These are phyloP conservation scores for Microsporum ferrugineum DNA, from an alignment of 2,329 filamentous ascomycete species.

Conservation along the genomic window DNA sequence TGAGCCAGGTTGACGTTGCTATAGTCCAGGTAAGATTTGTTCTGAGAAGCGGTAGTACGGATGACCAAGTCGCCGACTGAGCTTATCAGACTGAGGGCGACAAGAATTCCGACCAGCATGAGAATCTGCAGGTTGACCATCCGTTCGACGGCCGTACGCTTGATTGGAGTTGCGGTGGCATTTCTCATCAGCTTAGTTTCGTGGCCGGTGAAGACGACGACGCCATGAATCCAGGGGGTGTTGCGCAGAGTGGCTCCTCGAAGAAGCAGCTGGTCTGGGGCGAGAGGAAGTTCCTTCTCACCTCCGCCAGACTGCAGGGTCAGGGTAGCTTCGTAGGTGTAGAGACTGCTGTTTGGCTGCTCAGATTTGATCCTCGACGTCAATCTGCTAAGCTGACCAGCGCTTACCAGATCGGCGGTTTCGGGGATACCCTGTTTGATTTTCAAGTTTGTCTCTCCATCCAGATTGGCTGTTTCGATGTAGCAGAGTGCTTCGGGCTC, in stretches of 20 bases:
- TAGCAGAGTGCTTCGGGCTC: slow-evolving; percentile 97
- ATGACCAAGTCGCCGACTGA: slow-evolving; percentile 83
- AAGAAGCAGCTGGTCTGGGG: slow-evolving; percentile 68
- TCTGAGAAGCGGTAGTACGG: slow-evolving; percentile 50
- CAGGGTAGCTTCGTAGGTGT: slow-evolving; percentile 93
- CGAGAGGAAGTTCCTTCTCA: slow-evolving; percentile 81
- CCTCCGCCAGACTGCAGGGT: slow-evolving; percentile 83
- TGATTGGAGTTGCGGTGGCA: slow-evolving; percentile 92
- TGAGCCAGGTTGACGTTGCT: slow-evolving; percentile 53
- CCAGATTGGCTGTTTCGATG: slow-evolving; percentile 94
- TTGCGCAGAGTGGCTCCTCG: slow-evolving; percentile 90
- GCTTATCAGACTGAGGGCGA: slow-evolving; percentile 75
- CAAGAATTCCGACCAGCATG: slow-evolving; percentile 72
- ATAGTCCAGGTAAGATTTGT: slow-evolving; percentile 64
- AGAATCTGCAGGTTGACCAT: slow-evolving; percentile 91
- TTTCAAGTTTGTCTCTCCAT: slow-evolving; percentile 96
- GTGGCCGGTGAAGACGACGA: slow-evolving; percentile 94
- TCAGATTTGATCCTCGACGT: slow-evolving; percentile 83
- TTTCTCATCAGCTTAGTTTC: slow-evolving; percentile 99
- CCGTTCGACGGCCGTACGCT: slow-evolving; percentile 88
- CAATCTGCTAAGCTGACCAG: slow-evolving; percentile 71
- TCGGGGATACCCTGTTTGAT: slow-evolving; percentile 97
- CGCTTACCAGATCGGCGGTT: slow-evolving; percentile 75
- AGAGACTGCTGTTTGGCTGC: slow-evolving; percentile 94
- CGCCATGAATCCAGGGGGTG: slow-evolving; percentile 91